phyloP scores from a whole-genome alignment of 1,284 basidiomycete genomes.

The Cutaneotrichosporon dermatis region DNA sequence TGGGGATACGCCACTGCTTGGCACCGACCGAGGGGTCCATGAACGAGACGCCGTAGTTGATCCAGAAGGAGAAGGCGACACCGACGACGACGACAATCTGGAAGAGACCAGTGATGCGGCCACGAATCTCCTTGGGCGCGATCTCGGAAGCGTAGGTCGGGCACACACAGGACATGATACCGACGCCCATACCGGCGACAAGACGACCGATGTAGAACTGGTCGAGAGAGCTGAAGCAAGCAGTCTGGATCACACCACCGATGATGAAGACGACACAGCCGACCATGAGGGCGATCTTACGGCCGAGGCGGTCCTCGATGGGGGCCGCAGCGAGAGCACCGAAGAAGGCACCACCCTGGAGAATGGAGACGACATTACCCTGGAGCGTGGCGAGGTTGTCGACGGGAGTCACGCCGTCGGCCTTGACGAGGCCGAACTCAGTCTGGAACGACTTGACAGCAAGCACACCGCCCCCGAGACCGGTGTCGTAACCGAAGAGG shows the following conservation, averaged over 20 bases:
- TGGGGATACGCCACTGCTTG: slow-evolving; percentile 44
- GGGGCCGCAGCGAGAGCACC: slow-evolving; percentile 62
- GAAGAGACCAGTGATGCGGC: slow-evolving; percentile 64
- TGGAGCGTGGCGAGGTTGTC: slow-evolving; percentile 29
- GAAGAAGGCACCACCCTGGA: slow-evolving; percentile 65
- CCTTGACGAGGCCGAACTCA: slow-evolving; percentile 56
- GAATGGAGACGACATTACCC: slow-evolving; percentile 64
- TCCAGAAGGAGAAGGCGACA: slow-evolving; percentile 28
- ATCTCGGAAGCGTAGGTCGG: slow-evolving; percentile 76
- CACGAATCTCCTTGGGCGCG: slow-evolving; percentile 66
- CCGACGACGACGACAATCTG: slow-evolving; percentile 66
- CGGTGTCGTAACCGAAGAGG: slow-evolving; percentile 57
- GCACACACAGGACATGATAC: slow-evolving; percentile 54
- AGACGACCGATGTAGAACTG: slow-evolving; percentile 57
- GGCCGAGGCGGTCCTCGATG: slow-evolving; percentile 39
- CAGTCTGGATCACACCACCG: slow-evolving; percentile 59
- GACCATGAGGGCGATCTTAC: slow-evolving; percentile 56
- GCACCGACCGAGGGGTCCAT: slow-evolving; percentile 28
- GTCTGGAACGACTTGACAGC: slow-evolving; percentile 59
- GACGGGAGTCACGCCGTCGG: slow-evolving; percentile 43
- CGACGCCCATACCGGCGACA: slow-evolving; percentile 64
- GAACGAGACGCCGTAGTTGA: slow-evolving; percentile 38
- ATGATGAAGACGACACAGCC: slow-evolving; percentile 62
- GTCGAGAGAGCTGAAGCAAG: slow-evolving; percentile 12
- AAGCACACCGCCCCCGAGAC: slow-evolving; percentile 37